These are phyloP conservation scores for Trametes maxima DNA, from an alignment of 768 basidiomycete species.

Conservation along the genomic window DNA sequence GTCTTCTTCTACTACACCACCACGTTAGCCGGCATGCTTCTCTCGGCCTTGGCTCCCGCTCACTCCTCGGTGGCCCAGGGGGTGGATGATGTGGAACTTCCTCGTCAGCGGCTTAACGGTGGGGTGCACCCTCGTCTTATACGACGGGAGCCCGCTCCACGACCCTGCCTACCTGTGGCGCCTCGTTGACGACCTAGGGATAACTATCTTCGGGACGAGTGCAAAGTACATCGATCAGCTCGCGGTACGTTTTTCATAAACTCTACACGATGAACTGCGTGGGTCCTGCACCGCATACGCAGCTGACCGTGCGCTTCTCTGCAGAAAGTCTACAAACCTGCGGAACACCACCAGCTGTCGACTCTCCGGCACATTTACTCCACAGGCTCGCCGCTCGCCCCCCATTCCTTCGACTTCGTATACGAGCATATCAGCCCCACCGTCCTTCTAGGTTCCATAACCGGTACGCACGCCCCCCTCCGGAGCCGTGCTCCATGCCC, in stretches of 20 bases:
- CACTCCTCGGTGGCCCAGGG: slow-evolving; percentile 41
- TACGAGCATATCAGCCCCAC: slow-evolving; percentile 65
- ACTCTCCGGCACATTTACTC: slow-evolving; percentile 75
- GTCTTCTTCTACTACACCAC: slow-evolving; percentile 86
- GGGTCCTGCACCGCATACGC: not conserved
- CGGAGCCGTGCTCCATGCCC: not conserved
- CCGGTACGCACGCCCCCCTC: slow-evolving; percentile 46
- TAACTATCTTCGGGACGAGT: slow-evolving; percentile 81
- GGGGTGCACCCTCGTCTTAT: slow-evolving; percentile 74
- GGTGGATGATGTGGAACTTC: slow-evolving; percentile 95
- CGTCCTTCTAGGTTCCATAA: slow-evolving; percentile 73
- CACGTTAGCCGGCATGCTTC: slow-evolving; percentile 49
- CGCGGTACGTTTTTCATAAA: slow-evolving; percentile 47
- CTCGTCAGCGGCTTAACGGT: slow-evolving; percentile 64
- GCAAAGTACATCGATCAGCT: slow-evolving; percentile 84
- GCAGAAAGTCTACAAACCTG: slow-evolving; percentile 71
- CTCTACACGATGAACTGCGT: not conserved
- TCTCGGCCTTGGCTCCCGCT: slow-evolving; percentile 6
- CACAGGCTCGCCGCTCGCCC: slow-evolving; percentile 77
- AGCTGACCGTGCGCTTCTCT: slow-evolving; percentile 21
- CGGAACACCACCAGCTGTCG: slow-evolving; percentile 58
- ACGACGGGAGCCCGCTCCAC: slow-evolving; percentile 78
- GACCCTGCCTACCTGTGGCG: slow-evolving; percentile 69
- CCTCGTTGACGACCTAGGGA: slow-evolving; percentile 65
- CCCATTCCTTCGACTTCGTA: slow-evolving; percentile 72